Percentiles rank a stretch among this genome's conserved stretches.
Conservation (phyloP, 306 rosid species). For the Chamaecrista fasciculata region DNA sequence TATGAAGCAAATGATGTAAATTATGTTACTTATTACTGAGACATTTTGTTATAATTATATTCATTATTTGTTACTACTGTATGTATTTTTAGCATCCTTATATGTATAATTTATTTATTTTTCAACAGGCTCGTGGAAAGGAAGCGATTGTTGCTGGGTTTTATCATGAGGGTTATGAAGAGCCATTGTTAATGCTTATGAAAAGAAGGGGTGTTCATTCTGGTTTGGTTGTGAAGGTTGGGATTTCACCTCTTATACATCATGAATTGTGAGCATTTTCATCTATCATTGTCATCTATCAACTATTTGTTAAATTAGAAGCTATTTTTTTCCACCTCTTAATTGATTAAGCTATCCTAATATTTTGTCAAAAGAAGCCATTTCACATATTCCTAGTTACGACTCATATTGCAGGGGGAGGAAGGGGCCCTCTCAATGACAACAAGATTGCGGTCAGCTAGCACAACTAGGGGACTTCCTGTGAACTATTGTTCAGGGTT, state of each 20-base stretch:
- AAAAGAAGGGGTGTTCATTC: slow-evolving; percentile 95
- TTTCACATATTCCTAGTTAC: slow-evolving; percentile 26
- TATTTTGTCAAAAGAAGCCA: slow-evolving; percentile 24
- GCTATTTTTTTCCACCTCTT: slow-evolving; percentile 4
- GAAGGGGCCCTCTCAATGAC: slow-evolving; percentile 99
- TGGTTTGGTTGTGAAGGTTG: slow-evolving; percentile 95
- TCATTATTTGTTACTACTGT: neutral
- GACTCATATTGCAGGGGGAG: slow-evolving; percentile 68
- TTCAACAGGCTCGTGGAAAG: slow-evolving; percentile 78
- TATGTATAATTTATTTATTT: neutral
- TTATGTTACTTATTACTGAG: neutral
- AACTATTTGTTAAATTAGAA: slow-evolving; percentile 15
- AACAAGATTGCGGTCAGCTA: slow-evolving; percentile 67
- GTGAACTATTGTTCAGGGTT: slow-evolving; percentile 96
- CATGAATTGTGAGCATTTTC: slow-evolving; percentile 18
- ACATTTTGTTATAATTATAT: neutral
- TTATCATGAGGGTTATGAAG: slow-evolving; percentile 94
- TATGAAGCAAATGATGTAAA: neutral
- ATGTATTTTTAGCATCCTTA: neutral
- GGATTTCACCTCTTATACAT: slow-evolving; percentile 25
- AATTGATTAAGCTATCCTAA: slow-evolving; percentile 17
- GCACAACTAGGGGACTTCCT: slow-evolving; percentile 68
- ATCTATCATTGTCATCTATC: neutral
- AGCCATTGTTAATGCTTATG: slow-evolving; percentile 90
- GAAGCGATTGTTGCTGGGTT: slow-evolving; percentile 92